Conservation (phyloP, 1,284 basidiomycete genomes). For the Sanguinoderma infundibulare region DNA sequence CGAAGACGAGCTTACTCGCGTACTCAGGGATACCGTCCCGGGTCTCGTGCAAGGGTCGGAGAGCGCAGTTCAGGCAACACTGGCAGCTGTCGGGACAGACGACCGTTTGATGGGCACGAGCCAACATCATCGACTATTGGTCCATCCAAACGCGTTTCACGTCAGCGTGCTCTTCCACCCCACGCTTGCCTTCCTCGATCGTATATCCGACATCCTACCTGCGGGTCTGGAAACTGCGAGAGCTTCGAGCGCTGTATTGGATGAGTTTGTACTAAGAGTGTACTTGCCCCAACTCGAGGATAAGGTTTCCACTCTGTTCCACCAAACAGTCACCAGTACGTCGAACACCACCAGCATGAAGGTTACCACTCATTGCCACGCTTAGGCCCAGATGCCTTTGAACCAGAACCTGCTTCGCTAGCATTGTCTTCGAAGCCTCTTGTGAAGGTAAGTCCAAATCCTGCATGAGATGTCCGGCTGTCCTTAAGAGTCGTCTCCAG, state of each 20-base stretch:
- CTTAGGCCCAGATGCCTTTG: conserved; percentile 83
- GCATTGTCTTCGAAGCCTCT: conserved; percentile 73
- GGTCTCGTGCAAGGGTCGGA: conserved; percentile 84
- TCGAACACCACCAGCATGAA: neutral
- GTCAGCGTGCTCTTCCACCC: conserved; percentile 94
- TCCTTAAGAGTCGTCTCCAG: conserved; percentile 41
- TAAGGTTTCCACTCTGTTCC: conserved; percentile 89
- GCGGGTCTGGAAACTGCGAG: conserved; percentile 72
- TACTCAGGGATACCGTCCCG: conserved; percentile 91
- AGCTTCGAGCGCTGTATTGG: conserved; percentile 79
- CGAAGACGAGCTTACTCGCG: conserved; percentile 86
- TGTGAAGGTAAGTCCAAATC: conserved; percentile 63
- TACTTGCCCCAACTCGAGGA: conserved; percentile 97
- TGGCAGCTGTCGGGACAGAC: conserved; percentile 66
- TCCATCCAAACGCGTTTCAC: conserved; percentile 94
- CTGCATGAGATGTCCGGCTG: neutral
- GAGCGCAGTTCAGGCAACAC: conserved; percentile 61
- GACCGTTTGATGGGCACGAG: conserved; percentile 73
- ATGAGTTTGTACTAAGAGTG: conserved; percentile 93
- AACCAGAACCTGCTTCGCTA: conserved; percentile 70
- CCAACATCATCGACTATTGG: conserved; percentile 85
- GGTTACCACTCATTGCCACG: neutral
- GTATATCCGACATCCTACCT: conserved; percentile 74
- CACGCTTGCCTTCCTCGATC: conserved; percentile 85
- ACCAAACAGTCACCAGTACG: conserved; percentile 80